Evolutionary conservation across 768 basidiomycete genomes (phyloP).

Genomic region (Collybia sordida): DNA sequence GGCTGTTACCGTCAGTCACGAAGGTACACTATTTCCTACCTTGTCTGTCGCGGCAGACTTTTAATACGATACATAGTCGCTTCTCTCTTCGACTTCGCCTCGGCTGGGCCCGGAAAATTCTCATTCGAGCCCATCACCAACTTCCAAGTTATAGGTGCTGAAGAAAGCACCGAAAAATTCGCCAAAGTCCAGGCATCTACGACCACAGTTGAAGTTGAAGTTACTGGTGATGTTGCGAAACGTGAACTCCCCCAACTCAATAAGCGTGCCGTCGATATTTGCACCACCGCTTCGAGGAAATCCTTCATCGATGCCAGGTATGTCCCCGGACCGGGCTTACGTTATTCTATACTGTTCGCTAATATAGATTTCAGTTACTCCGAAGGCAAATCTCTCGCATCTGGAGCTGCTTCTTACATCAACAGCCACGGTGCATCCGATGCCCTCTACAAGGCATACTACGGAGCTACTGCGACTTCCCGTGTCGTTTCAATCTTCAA

Average conservation of each 20-base stretch:
- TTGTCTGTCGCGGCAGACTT: not conserved
- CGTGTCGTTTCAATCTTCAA: conserved; percentile 31
- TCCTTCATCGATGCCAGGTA: conserved; percentile 42
- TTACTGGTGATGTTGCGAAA: conserved; percentile 32
- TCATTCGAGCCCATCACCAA: conserved; percentile 36
- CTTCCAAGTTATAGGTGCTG: conserved; percentile 31
- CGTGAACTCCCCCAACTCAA: conserved; percentile 27
- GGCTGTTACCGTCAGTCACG: conserved; percentile 36
- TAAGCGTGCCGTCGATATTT: conserved; percentile 39
- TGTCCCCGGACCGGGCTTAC: not conserved
- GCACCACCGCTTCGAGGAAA: conserved; percentile 29
- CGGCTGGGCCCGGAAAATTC: conserved; percentile 37
- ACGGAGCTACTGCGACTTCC: conserved; percentile 34
- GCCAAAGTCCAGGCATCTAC: conserved; percentile 24
- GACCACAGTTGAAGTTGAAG: conserved; percentile 29
- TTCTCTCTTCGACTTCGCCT: conserved; percentile 40
- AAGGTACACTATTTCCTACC: conserved; percentile 22
- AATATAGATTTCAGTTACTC: conserved; percentile 25
- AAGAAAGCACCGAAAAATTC: conserved; percentile 20
- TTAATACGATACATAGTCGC: conserved; percentile 26
- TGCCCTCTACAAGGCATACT: conserved; percentile 40
- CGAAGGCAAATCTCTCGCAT: conserved; percentile 40
- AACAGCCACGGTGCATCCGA: conserved; percentile 32
- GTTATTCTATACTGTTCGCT: not conserved
- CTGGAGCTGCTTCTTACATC: conserved; percentile 31